Evolutionary conservation across 148 eudicot genomes (phyloP).

Genomic region (Beta vulgaris): DNA sequence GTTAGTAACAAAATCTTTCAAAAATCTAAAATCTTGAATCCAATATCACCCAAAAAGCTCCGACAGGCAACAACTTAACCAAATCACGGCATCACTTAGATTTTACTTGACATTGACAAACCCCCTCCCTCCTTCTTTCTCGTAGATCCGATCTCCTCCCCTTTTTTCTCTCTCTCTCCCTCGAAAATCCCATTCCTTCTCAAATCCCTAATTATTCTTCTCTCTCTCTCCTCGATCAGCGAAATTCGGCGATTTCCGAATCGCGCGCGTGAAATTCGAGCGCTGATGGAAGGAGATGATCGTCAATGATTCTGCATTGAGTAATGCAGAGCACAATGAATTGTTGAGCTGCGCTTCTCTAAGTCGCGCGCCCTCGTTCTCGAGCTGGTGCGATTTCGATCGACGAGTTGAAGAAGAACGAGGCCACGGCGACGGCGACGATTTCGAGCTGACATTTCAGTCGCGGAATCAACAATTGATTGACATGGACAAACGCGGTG

Average conservation of each 20-base stretch:
- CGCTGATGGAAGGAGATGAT: slow-evolving; percentile 7
- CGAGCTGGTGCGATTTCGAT: slow-evolving; percentile 11
- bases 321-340: slow-evolving; percentile 11
- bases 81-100: slow-evolving; percentile 9
- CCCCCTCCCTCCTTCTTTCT: not conserved
- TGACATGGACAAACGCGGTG: slow-evolving; percentile 21
- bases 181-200: not conserved
- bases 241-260: not conserved
- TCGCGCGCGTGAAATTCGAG: not conserved
- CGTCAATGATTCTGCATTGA: not conserved
- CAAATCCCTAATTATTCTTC: not conserved
- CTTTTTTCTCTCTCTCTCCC: not conserved
- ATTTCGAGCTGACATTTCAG: slow-evolving; percentile 40
- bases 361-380: slow-evolving; percentile 8
- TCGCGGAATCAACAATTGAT: not conserved
- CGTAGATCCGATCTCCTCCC: slow-evolving; percentile 20
- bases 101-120: not conserved
- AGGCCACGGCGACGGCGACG: not conserved
- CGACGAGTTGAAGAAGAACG: slow-evolving; percentile 6
- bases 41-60: too few relatives aligned
- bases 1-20: too few relatives aligned
- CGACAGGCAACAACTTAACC: not conserved
- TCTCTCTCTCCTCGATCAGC: slow-evolving; percentile 4
- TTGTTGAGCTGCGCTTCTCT: not conserved
- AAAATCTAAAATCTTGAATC: too few relatives aligned